Evolutionary conservation across 352 stramenopile species (phyloP).

Genomic region (Globisporangium acanthophoron): DNA sequence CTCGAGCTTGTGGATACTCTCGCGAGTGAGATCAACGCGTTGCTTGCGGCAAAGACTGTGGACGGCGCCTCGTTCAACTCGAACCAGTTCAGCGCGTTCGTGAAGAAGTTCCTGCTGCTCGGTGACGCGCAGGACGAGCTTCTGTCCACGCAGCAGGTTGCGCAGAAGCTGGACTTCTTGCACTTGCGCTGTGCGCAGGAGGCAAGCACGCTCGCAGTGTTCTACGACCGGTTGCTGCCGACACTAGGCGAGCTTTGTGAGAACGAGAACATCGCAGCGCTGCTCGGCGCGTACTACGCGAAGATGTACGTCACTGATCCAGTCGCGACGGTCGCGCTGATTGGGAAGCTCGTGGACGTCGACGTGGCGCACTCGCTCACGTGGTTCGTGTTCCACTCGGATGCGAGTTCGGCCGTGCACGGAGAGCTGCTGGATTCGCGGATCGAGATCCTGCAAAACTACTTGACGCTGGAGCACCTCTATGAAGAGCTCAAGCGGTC

Average conservation of each 20-base stretch:
- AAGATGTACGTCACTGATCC: slow-evolving; percentile 22
- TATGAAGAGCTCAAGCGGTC: slow-evolving; percentile 31
- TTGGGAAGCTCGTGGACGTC: slow-evolving; percentile 54
- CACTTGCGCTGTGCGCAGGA: slow-evolving; percentile 29
- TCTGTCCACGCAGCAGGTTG: slow-evolving; percentile 22
- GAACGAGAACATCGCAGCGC: slow-evolving; percentile 27
- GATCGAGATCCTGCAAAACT: slow-evolving; percentile 23
- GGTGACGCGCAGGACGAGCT: slow-evolving; percentile 24
- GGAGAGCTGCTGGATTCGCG: slow-evolving; percentile 28
- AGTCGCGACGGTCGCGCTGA: slow-evolving; percentile 20
- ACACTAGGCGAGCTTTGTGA: slow-evolving; percentile 57
- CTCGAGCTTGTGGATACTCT: slow-evolving; percentile 42
- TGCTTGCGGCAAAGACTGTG: slow-evolving; percentile 29
- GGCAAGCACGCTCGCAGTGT: slow-evolving; percentile 16
- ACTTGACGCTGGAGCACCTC: slow-evolving; percentile 43
- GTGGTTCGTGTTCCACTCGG: slow-evolving; percentile 63
- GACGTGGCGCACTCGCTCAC: slow-evolving; percentile 71
- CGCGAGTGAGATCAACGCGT: slow-evolving; percentile 41
- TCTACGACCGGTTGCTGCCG: slow-evolving; percentile 47
- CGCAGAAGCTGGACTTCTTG: slow-evolving; percentile 46
- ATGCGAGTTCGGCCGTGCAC: slow-evolving; percentile 13
- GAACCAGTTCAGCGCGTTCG: slow-evolving; percentile 43
- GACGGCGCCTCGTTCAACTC: slow-evolving; percentile 31
- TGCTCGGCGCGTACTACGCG: slow-evolving; percentile 38
- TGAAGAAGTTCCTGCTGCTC: slow-evolving; percentile 45